Evolutionary conservation across 2,329 filamentous ascomycete genomes (phyloP).

Genomic region (Trichoderma gracile): DNA sequence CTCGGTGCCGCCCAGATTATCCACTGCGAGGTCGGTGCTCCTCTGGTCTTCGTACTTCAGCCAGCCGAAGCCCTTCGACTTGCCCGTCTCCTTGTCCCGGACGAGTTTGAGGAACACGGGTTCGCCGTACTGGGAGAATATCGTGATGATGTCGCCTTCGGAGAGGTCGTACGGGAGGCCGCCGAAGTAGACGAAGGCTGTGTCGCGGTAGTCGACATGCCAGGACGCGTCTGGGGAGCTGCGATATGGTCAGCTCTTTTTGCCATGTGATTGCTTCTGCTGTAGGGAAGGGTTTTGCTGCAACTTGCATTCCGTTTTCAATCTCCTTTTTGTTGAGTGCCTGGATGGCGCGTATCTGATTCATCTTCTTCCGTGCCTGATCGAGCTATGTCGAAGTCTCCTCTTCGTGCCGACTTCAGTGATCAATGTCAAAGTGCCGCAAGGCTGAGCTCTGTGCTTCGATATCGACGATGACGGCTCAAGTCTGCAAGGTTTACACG

Average conservation of each 20-base stretch:
- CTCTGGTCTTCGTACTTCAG: constrained; percentile 98
- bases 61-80: constrained; percentile 92
- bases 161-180: constrained; percentile 89
- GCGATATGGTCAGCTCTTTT: constrained; percentile 31
- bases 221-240: constrained; percentile 86
- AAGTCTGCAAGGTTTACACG: not conserved
- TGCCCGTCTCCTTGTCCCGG: constrained; percentile 94
- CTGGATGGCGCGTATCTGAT: constrained; percentile 89
- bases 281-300: not conserved
- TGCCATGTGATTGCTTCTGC: not conserved
- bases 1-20: constrained; percentile 86
- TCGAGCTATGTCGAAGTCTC: not conserved
- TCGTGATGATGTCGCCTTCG: constrained; percentile 92
- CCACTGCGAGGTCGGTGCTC: constrained; percentile 92
- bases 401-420: not conserved
- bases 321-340: constrained; percentile 93
- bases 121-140: constrained; percentile 96
- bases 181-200: constrained; percentile 94
- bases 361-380: constrained; percentile 61
- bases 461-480: not conserved
- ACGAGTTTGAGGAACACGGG: constrained; percentile 90
- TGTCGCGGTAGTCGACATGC: constrained; percentile 97
- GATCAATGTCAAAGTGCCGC: constrained; percentile 3
- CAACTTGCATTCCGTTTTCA: constrained; percentile 76
- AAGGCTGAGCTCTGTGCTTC: constrained; percentile 17